These are phyloP conservation scores for Jackrogersella multiformis DNA, from an alignment of 495 filamentous ascomycete species.

Conservation along the genomic window DNA sequence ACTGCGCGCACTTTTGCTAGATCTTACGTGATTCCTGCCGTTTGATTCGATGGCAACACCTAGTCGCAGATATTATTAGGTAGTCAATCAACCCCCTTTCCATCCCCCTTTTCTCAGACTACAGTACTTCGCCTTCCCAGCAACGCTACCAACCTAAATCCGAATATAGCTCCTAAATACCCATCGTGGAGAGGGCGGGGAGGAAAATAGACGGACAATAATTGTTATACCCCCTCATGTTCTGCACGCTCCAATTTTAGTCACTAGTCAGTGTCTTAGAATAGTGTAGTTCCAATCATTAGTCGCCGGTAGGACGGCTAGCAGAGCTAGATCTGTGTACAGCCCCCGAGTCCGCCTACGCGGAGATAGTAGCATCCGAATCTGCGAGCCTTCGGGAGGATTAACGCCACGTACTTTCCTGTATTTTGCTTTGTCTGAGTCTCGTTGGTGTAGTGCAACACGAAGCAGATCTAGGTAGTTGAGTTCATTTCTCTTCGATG, in stretches of 20 bases:
- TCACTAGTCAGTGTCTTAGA: conserved; percentile 61
- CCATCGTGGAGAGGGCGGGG: conserved; percentile 62
- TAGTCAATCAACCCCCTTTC: neutral
- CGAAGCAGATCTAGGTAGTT: conserved; percentile 59
- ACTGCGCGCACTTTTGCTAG: conserved; percentile 13
- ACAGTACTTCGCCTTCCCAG: conserved; percentile 9
- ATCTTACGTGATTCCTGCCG: conserved; percentile 1
- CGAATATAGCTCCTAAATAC: too few relatives aligned
- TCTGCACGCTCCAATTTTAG: conserved; percentile 52
- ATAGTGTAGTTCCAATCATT: conserved; percentile 61
- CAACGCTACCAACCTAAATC: conserved; percentile 41
- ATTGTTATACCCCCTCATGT: conserved; percentile 63
- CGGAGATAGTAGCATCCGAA: conserved; percentile 62
- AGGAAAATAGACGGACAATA: conserved; percentile 57
- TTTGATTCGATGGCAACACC: conserved; percentile 11
- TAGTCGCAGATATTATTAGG: conserved; percentile 2
- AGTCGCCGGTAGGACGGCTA: conserved; percentile 53
- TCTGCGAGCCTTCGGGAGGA: conserved; percentile 53
- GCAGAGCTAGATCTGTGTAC: conserved; percentile 59
- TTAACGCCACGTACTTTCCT: conserved; percentile 54
- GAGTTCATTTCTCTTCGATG: conserved; percentile 56
- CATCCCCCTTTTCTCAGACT: neutral
- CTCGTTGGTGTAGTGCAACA: conserved; percentile 55
- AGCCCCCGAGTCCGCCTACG: conserved; percentile 59
- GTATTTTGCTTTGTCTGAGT: conserved; percentile 49